Evolutionary conservation across 306 rosid species (phyloP).

Genomic region (Senna siamea): DNA sequence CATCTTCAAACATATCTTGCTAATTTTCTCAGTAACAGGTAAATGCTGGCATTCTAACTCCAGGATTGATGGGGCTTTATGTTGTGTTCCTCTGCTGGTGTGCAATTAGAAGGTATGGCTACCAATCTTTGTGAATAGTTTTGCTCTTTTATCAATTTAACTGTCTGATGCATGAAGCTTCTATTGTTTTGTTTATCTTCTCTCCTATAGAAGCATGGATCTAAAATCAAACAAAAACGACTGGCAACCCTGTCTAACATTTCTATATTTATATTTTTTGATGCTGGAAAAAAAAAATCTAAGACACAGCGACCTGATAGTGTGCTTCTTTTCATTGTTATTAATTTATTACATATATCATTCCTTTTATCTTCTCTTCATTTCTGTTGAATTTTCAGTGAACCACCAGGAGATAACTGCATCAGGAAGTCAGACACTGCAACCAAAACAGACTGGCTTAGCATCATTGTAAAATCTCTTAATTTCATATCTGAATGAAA

Average conservation of each 20-base stretch:
- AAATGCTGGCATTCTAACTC: slow-evolving; percentile 81
- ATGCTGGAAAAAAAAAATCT: background rate
- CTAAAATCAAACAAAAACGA: slow-evolving; percentile 2
- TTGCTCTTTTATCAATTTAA: slow-evolving; percentile 5
- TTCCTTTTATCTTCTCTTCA: slow-evolving; percentile 23
- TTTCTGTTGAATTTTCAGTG: slow-evolving; percentile 54
- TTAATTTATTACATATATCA: slow-evolving; percentile 14
- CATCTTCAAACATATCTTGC: slow-evolving; percentile 12
- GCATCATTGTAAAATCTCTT: slow-evolving; percentile 66
- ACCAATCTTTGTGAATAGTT: slow-evolving; percentile 24
- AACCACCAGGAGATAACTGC: slow-evolving; percentile 78
- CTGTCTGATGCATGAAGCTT: slow-evolving; percentile 8
- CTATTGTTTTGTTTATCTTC: background rate
- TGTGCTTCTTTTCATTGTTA: background rate
- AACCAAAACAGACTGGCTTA: slow-evolving; percentile 82
- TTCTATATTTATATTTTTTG: background rate
- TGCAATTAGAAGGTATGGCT: slow-evolving; percentile 83
- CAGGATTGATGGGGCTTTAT: slow-evolving; percentile 98
- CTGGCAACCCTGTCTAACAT: slow-evolving; percentile 6
- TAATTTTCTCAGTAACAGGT: slow-evolving; percentile 52
- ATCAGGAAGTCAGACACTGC: slow-evolving; percentile 56
- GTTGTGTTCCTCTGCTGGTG: slow-evolving; percentile 94
- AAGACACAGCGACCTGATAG: too few species aligned
- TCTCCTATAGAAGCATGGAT: slow-evolving; percentile 13
- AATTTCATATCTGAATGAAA: slow-evolving; percentile 20